Conservation (phyloP, 2,329 filamentous ascomycete species). For the Polytolypa hystricis region DNA sequence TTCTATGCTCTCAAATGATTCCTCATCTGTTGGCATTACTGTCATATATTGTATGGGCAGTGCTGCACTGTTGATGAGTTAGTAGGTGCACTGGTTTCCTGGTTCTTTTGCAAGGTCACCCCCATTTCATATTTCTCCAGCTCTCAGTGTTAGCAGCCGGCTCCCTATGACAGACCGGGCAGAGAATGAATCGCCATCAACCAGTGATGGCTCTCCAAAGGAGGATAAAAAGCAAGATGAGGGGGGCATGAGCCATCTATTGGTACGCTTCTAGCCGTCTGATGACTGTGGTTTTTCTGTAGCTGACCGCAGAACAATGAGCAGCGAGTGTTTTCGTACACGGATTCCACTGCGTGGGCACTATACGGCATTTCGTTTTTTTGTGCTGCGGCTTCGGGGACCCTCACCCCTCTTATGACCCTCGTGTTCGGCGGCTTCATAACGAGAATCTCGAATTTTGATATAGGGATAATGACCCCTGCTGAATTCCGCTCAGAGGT, state of each 20-base stretch:
- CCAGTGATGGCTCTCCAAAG: slow-evolving; percentile 1
- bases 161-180: no score
- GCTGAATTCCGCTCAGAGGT: slow-evolving; percentile 3
- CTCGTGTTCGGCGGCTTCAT: slow-evolving; percentile 5
- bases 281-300: not conserved
- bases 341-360: slow-evolving; percentile 2
- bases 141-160: no score
- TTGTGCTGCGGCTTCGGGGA: not conserved
- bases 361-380: slow-evolving; percentile 2
- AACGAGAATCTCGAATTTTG: slow-evolving; percentile 2
- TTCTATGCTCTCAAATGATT: no score
- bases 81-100: no score
- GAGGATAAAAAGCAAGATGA: not conserved
- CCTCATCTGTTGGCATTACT: no score
- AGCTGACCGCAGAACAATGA: not conserved
- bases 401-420: slow-evolving; percentile 3
- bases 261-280: not conserved
- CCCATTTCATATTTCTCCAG: no score
- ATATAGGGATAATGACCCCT: not conserved
- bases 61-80: no score
- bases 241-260: slow-evolving; percentile 2
- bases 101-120: no score
- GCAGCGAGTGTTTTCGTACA: slow-evolving; percentile 4
- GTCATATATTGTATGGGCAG: no score
- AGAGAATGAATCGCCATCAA: not conserved